phyloP scores from a whole-genome alignment of 345 rosid species.

The Melaleuca quinquenervia region DNA sequence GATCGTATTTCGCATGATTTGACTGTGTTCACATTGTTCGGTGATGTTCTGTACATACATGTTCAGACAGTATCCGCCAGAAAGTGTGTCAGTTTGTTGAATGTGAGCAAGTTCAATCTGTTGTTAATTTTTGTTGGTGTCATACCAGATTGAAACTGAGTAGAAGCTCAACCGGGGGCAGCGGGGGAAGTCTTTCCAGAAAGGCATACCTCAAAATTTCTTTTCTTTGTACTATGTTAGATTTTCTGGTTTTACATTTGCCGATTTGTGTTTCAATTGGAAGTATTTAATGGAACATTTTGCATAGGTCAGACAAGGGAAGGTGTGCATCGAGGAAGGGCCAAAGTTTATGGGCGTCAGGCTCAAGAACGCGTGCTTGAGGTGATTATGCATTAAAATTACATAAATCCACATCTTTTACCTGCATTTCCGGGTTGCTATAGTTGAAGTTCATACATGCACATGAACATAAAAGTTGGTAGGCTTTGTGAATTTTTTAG shows the following conservation, averaged over 20 bases:
- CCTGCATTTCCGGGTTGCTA: neutral
- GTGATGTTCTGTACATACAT: neutral
- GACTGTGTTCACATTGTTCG: neutral
- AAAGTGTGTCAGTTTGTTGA: neutral
- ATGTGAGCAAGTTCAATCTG: neutral
- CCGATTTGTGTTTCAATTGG: neutral
- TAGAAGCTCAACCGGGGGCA: conserved; percentile 14
- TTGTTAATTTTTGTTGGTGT: neutral
- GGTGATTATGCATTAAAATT: conserved; percentile 17
- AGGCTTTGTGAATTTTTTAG: neutral
- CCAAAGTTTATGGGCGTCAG: conserved; percentile 31
- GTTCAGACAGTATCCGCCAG: neutral
- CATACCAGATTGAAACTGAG: conserved; percentile 37
- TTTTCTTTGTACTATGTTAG: neutral
- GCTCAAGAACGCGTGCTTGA: conserved; percentile 50
- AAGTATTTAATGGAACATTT: conserved; percentile 5
- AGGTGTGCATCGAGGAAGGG: conserved; percentile 6
- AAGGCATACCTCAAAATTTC: conserved; percentile 33
- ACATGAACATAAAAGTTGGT: neutral
- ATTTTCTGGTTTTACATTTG: neutral
- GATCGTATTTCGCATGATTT: neutral
- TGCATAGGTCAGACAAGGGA: conserved; percentile 25
- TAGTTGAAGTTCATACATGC: neutral
- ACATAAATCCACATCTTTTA: neutral
- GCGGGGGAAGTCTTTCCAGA: conserved; percentile 9